These are phyloP conservation scores for Fomitiporia mediterranea DNA, from an alignment of 1,284 basidiomycete genomes.

Conservation along the genomic window DNA sequence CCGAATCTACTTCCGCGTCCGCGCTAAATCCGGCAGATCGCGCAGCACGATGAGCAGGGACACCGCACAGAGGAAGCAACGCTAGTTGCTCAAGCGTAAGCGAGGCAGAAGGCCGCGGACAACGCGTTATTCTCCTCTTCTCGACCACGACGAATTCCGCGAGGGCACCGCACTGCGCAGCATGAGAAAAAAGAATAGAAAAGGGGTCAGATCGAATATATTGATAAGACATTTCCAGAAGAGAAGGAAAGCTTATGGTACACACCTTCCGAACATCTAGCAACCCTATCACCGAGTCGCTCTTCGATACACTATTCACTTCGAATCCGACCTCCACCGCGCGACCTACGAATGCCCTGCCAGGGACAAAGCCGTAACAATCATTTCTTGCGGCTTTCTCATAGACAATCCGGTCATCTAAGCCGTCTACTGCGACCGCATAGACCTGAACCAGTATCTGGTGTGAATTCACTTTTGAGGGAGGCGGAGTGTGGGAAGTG, in stretches of 20 bases:
- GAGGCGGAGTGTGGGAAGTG: conserved; percentile 67
- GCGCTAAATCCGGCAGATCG: conserved; percentile 43
- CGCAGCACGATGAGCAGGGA: conserved; percentile 74
- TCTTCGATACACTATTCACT: conserved; percentile 59
- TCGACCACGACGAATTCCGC: conserved; percentile 81
- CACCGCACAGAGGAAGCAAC: conserved; percentile 68
- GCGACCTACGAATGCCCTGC: conserved; percentile 77
- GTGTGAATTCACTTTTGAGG: conserved; percentile 58
- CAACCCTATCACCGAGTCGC: conserved; percentile 81
- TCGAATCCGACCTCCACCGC: conserved; percentile 78
- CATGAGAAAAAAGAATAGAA: conserved; percentile 8
- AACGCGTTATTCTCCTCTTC: conserved; percentile 67
- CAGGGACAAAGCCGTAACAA: conserved; percentile 73
- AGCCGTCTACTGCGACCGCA: conserved; percentile 73
- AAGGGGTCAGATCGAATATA: conserved; percentile 4
- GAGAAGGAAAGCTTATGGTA: conserved; percentile 20
- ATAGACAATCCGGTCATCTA: conserved; percentile 62
- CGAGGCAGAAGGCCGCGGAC: conserved; percentile 45
- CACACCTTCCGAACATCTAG: conserved; percentile 73
- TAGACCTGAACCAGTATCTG: conserved; percentile 81
- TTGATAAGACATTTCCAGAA: not conserved
- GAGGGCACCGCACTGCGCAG: conserved; percentile 71
- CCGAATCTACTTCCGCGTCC: conserved; percentile 6
- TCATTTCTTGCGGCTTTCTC: conserved; percentile 32
- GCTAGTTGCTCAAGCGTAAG: conserved; percentile 75